These are phyloP conservation scores for Thermochaetoides thermophila DNA, from an alignment of 495 filamentous ascomycete genomes.

Conservation along the genomic window DNA sequence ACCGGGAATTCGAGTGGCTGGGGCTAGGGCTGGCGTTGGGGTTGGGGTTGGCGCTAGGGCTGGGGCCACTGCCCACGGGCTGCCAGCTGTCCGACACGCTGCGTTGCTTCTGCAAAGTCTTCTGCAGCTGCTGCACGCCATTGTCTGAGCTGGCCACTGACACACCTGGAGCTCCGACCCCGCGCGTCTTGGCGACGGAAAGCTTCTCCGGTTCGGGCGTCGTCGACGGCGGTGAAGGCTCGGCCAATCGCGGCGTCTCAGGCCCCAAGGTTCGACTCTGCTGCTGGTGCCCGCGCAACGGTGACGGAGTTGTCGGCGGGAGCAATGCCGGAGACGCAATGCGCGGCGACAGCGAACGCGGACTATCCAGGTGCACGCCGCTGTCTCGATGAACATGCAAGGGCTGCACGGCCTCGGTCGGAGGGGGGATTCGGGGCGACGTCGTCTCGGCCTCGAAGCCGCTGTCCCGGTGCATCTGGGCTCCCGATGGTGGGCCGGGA, in stretches of 20 bases:
- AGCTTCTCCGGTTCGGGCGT: conserved; percentile 23
- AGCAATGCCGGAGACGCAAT: too few species aligned
- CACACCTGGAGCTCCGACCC: conserved; percentile 2
- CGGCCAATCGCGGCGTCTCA: conserved; percentile 14
- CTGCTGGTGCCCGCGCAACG: too few species aligned
- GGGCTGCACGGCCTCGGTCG: conserved; percentile 13
- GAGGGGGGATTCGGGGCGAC: conserved; percentile 16
- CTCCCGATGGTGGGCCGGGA: conserved; percentile 4
- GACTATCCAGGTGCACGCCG: conserved; percentile 30
- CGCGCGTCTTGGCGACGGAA: conserved; percentile 12
- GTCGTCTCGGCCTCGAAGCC: conserved; percentile 31
- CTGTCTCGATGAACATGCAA: conserved; percentile 32
- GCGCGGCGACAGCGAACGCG: conserved; percentile 6
- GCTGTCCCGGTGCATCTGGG: conserved; percentile 35
- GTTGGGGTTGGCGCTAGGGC: neutral
- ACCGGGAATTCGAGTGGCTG: too few species aligned
- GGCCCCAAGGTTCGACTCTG: too few species aligned
- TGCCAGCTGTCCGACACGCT: conserved; percentile 13
- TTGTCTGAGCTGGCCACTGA: too few species aligned
- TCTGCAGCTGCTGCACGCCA: too few species aligned
- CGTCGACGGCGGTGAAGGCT: conserved; percentile 16
- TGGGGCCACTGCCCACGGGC: too few species aligned
- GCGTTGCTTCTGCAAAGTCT: too few species aligned
- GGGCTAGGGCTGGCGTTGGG: neutral
- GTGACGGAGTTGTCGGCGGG: too few species aligned